phyloP scores from a whole-genome alignment of 371 early-diverging fungal species.

The Mortierella sp. region DNA sequence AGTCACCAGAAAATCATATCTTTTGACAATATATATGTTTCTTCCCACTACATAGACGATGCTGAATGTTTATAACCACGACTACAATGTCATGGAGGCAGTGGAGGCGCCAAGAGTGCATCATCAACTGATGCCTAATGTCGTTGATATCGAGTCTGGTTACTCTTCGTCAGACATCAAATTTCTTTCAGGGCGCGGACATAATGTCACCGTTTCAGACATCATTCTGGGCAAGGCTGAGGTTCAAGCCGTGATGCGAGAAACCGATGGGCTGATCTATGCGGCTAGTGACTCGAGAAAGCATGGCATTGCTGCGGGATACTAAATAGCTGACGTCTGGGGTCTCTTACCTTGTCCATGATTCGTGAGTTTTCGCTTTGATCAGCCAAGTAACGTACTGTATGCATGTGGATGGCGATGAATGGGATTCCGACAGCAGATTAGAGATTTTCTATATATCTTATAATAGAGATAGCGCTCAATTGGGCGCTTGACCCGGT shows the following conservation, averaged over 20 bases:
- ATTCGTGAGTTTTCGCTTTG: too few species aligned
- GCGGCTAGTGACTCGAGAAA: constrained; percentile 68
- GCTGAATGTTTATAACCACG: constrained; percentile 79
- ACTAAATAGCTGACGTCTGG: constrained; percentile 22
- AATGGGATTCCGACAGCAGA: too few species aligned
- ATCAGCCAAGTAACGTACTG: too few species aligned
- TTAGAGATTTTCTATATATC: too few species aligned
- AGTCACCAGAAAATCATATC: neutral
- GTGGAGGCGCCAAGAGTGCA: constrained; percentile 88
- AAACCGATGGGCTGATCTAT: constrained; percentile 48
- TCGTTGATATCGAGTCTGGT: constrained; percentile 56
- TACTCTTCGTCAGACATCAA: constrained; percentile 12
- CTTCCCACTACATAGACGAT: constrained; percentile 60
- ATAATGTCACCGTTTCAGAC: constrained; percentile 34
- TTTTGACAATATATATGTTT: neutral
- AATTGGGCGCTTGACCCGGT: too few species aligned
- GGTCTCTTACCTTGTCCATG: too few species aligned
- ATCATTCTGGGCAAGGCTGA: constrained; percentile 46
- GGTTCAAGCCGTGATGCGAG: constrained; percentile 58
- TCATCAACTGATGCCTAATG: constrained; percentile 91
- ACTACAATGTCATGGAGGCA: constrained; percentile 74
- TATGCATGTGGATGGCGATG: too few species aligned
- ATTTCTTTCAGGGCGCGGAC: constrained; percentile 26
- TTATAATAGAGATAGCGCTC: too few species aligned
- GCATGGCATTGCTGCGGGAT: constrained; percentile 64